Conservation (phyloP, 495 filamentous ascomycete genomes). For the Hyaloscypha hepaticicola region DNA sequence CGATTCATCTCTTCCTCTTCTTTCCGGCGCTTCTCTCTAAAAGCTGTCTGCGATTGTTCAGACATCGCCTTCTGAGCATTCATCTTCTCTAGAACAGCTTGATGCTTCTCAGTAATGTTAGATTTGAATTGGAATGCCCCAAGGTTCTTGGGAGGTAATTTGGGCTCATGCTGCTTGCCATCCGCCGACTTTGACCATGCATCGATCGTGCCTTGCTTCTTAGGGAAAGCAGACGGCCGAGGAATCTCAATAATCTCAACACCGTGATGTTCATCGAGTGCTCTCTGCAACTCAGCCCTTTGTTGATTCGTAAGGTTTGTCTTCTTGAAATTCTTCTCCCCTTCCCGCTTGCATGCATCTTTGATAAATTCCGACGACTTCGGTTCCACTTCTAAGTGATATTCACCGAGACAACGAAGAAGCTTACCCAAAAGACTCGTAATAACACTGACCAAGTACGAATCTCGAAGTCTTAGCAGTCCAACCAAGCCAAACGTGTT, state of each 20-base stretch:
- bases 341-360: constrained; percentile 37
- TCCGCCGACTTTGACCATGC: constrained; percentile 34
- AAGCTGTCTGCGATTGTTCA: constrained; percentile 38
- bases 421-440: constrained; percentile 66
- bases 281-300: constrained; percentile 76
- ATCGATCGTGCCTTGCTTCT: constrained; percentile 67
- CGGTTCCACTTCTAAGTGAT: constrained; percentile 63
- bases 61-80: constrained; percentile 33
- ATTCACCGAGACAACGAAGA: constrained; percentile 67
- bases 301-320: constrained; percentile 75
- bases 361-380: constrained; percentile 60
- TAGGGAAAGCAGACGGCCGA: constrained; percentile 35
- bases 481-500: constrained; percentile 69
- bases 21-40: constrained; percentile 66
- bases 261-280: constrained; percentile 73
- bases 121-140: constrained; percentile 27
- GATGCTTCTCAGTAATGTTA: constrained; percentile 36
- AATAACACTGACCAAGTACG: constrained; percentile 73
- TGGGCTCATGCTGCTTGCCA: constrained; percentile 26
- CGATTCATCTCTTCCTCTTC: constrained; percentile 75
- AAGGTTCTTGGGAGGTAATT: constrained; percentile 5
- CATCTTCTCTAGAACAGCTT: constrained; percentile 40
- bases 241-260: constrained; percentile 44
- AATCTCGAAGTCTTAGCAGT: constrained; percentile 82
- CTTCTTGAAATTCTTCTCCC: constrained; percentile 40